A percentile compares a stretch with the other conserved stretches of the same genome.
These are phyloP conservation scores for Zychaea mexicana DNA, from an alignment of 371 early-diverging fungal species.

Conservation along the genomic window DNA sequence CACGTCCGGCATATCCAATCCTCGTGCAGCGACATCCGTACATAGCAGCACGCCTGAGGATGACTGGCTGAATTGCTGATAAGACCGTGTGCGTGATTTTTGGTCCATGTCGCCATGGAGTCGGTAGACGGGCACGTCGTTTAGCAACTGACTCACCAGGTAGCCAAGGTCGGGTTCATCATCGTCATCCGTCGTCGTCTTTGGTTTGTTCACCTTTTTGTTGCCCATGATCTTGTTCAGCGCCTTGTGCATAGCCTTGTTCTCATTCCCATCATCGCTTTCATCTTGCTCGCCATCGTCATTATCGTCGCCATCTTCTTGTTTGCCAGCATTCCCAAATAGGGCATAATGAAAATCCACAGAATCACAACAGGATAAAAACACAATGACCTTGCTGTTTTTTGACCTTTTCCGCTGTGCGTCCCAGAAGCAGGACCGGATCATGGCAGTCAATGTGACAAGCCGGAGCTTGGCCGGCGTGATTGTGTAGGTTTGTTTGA, in stretches of 20 bases:
- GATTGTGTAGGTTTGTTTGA: constrained; percentile 82
- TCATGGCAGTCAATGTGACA: constrained; percentile 76
- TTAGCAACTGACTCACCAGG: constrained; percentile 31
- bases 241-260: constrained; percentile 25
- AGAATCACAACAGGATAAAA: constrained; percentile 88
- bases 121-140: constrained; percentile 68
- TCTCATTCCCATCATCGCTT: constrained; percentile 32
- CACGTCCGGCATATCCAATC: constrained; percentile 96
- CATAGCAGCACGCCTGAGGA: constrained; percentile 82
- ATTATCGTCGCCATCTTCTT: constrained; percentile 43
- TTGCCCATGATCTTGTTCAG: constrained; percentile 23
- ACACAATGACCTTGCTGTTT: constrained; percentile 80
- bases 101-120: constrained; percentile 93
- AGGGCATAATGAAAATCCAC: constrained; percentile 92
- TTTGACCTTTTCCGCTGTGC: constrained; percentile 45
- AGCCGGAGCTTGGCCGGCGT: constrained; percentile 91
- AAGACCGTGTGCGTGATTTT: constrained; percentile 73
- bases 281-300: constrained; percentile 37
- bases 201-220: constrained; percentile 23
- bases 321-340: constrained; percentile 61
- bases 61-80: constrained; percentile 67
- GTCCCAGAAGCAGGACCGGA: constrained; percentile 56
- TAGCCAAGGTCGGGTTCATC: constrained; percentile 16
- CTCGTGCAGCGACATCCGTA: constrained; percentile 99
- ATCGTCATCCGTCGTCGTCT: constrained; percentile 33